Conservation (phyloP, 176 grass and related monocot genomes). For the Hordeum vulgare region MorexV3_pseudomolecules_assembly NC_058520.1:9182010-9182509, state of each 20-base stretch:
- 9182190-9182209: slow-evolving; percentile 90
- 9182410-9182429: slow-evolving; percentile 86
- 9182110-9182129: slow-evolving; percentile 93
- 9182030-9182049: slow-evolving; percentile 91
- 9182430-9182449: slow-evolving; percentile 98
- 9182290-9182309: background rate
- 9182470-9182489: slow-evolving; percentile 94
- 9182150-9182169: slow-evolving; percentile 92
- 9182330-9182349: background rate
- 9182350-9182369: background rate
- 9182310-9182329: background rate
- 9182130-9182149: slow-evolving; percentile 94
- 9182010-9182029: slow-evolving; percentile 96
- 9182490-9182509: slow-evolving; percentile 90
- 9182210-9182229: slow-evolving; percentile 89
- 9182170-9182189: slow-evolving; percentile 93
- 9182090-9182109: slow-evolving; percentile 85
- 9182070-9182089: slow-evolving; percentile 92
- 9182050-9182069: slow-evolving; percentile 99
- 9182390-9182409: slow-evolving; percentile 64
- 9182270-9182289: background rate
- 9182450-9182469: slow-evolving; percentile 95
- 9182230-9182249: slow-evolving; percentile 95
- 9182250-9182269: slow-evolving; percentile 39
- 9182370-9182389: background rate